Base-by-base conservation (phyloP, 1,284 basidiomycete species). In the Porogramme epimiltina region DNA sequence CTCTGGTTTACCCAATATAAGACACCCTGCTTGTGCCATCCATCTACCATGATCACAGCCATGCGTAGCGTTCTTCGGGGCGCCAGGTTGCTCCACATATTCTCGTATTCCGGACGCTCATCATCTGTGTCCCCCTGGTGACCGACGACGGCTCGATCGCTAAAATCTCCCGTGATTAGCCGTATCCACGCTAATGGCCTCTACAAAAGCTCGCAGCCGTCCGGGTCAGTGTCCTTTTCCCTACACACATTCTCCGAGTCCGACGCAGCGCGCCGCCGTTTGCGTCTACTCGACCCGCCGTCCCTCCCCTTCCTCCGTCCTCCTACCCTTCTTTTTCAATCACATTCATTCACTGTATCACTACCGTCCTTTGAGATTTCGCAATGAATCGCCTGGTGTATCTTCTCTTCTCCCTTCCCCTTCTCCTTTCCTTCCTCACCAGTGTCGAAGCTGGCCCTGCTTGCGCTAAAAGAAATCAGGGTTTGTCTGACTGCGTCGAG, bases 371-470 rank as follows among this genome's bases (percentile, higher is more conserved):
- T 58, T 50, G 51, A 50, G 61, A 51, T 63, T 56, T 57, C 53
- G 48, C 47, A 48, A 81, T 82, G 79, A 63, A 71, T 60, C 75
- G 67, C 57, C 64, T 79, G 47, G 52, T 66, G 51, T 62, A 66
- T 61, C 49, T 59, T 25, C 62, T 80, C 47, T 45, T 77, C 53
- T 69, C 72, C 59, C 52, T 76, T 51, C 66, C 70, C 46, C 50
- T 81, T 51, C 59, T 75, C 45, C 59, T 79, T 49, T 66, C 71
- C 56, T 62, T 65, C 39, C 51, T 62, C 43, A 59, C 66, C 9
- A 57, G 57, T 39, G 65, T 54, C 28, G 34, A 62, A 22, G 81
- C 82, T 60, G 78, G 78, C 46, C 80, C 82, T 25, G 74, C 77
- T 19, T 80, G 80, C 63, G 71, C 76, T 28, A 71, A 67, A 52